These are phyloP conservation scores for Ustilago xerochloae DNA, from an alignment of 1,284 basidiomycete species.

Conservation along the genomic window DNA sequence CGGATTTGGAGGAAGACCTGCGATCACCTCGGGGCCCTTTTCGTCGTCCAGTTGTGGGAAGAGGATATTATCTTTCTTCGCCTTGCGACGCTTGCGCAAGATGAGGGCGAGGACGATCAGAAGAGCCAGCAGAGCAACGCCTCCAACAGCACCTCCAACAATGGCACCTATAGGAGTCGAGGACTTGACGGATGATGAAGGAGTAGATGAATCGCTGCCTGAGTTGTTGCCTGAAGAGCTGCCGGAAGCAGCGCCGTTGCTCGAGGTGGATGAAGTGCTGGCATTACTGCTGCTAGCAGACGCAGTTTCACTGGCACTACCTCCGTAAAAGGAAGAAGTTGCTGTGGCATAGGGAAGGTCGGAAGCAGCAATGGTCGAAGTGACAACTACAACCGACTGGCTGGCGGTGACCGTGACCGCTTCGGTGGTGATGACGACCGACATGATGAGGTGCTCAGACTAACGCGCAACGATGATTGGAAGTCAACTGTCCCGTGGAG, in stretches of 20 bases:
- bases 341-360: constrained; percentile 14
- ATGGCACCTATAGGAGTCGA: constrained; percentile 27
- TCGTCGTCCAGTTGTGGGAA: constrained; percentile 24
- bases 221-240: not conserved
- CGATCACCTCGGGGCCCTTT: constrained; percentile 32
- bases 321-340: not conserved
- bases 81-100: constrained; percentile 15
- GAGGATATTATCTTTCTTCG: constrained; percentile 19
- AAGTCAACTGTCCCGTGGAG: not conserved
- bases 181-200: constrained; percentile 5
- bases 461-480: not conserved
- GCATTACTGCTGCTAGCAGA: not conserved
- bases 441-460: constrained; percentile 18
- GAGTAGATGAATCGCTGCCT: constrained; percentile 1
- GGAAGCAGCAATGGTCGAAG: constrained; percentile 28
- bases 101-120: constrained; percentile 16
- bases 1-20: constrained; percentile 31
- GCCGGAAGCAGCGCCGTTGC: not conserved
- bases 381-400: constrained; percentile 31
- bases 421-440: constrained; percentile 14
- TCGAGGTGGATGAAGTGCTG: not conserved
- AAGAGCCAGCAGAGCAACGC: constrained; percentile 16
- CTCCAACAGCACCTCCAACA: constrained; percentile 31
- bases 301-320: not conserved
- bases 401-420: constrained; percentile 29